Evolutionary conservation across 2,329 filamentous ascomycete genomes (phyloP).

Genomic region (Penicillium thymicola): DNA sequence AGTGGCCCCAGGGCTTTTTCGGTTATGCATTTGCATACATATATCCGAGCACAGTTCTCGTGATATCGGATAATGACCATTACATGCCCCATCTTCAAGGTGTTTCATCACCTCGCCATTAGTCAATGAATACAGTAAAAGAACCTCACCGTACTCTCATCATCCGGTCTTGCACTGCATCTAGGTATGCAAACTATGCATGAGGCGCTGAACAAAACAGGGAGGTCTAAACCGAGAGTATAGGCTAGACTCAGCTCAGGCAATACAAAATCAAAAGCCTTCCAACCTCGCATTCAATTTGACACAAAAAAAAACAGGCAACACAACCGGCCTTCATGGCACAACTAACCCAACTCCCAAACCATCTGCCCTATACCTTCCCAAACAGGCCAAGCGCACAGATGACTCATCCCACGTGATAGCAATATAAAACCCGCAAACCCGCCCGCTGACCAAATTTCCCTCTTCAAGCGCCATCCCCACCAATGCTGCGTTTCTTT

Average conservation of each 20-base stretch:
- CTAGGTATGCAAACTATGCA: background rate
- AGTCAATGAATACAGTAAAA: background rate
- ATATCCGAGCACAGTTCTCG: background rate
- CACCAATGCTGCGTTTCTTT: constrained; percentile 94
- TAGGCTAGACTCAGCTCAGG: background rate
- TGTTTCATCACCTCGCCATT: background rate
- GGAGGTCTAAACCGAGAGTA: background rate
- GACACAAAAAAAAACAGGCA: background rate
- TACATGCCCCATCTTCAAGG: background rate
- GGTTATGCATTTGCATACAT: background rate
- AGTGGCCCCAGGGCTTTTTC: background rate
- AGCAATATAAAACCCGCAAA: constrained; percentile 10
- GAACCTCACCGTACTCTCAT: too few species aligned
- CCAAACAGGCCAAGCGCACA: constrained; percentile 3
- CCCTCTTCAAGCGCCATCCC: constrained; percentile 68
- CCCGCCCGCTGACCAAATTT: constrained; percentile 7
- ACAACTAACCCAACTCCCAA: background rate
- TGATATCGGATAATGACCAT: background rate
- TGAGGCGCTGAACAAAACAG: background rate
- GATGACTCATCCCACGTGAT: constrained; percentile 15
- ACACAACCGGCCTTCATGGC: background rate
- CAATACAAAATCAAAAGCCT: background rate
- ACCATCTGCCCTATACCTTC: background rate
- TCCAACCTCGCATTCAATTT: too few species aligned
- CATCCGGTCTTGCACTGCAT: background rate